phyloP scores from a whole-genome alignment of 2,329 filamentous ascomycete genomes.

The Neofusicoccum kwambonambiense region DNA sequence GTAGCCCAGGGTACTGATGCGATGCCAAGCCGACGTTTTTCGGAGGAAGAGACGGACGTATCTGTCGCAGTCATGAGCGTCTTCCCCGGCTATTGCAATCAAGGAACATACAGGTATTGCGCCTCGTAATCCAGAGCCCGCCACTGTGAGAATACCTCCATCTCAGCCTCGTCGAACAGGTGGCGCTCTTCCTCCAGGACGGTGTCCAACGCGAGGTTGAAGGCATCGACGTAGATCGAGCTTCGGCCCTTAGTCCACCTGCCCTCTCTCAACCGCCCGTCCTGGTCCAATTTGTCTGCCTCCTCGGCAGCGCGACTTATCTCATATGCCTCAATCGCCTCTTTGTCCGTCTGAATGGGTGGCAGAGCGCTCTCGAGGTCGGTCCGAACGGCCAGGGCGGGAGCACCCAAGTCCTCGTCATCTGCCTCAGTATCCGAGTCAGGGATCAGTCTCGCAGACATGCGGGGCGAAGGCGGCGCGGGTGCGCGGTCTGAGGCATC shows the following conservation, averaged over 20 bases:
- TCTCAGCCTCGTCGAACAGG: constrained; percentile 79
- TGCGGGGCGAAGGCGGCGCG: constrained; percentile 24
- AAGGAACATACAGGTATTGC: constrained; percentile 75
- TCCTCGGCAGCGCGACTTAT: constrained; percentile 58
- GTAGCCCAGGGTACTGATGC: constrained; percentile 73
- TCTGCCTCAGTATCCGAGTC: constrained; percentile 42
- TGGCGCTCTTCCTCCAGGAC: constrained; percentile 87
- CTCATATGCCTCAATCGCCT: constrained; percentile 80
- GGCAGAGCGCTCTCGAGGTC: constrained; percentile 73
- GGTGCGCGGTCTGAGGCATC: constrained; percentile 26
- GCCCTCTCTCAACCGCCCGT: constrained; percentile 38
- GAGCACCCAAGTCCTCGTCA: constrained; percentile 28
- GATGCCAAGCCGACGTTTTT: constrained; percentile 90
- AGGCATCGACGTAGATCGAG: constrained; percentile 96
- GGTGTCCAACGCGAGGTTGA: constrained; percentile 86
- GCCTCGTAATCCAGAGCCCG: constrained; percentile 72
- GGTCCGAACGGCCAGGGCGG: constrained; percentile 45
- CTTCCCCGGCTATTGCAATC: background rate
- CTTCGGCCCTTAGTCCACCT: constrained; percentile 74
- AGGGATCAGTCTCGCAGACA: constrained; percentile 32
- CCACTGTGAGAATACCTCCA: constrained; percentile 75
- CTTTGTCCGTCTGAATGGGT: constrained; percentile 62
- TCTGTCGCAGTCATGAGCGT: constrained; percentile 44
- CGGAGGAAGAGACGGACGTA: constrained; percentile 91
- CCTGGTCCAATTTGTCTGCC: constrained; percentile 23